Base-by-base conservation (phyloP, 805 yeast species). In the Groenewaldozyma salmanticensis region DNA sequence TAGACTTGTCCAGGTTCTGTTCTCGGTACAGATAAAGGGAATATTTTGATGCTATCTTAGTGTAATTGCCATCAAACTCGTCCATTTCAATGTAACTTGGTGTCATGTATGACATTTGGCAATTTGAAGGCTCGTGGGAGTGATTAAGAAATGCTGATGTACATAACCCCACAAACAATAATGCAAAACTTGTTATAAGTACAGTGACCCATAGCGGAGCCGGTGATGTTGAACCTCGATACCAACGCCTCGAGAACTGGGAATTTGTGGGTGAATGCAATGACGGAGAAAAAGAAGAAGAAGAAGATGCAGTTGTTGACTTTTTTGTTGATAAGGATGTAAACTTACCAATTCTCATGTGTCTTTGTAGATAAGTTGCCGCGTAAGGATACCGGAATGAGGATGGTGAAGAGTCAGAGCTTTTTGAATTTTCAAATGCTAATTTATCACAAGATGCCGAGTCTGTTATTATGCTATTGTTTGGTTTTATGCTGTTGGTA, bases 21-120 rank as follows among this genome's bases (percentile, higher is more conserved):
- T 87, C 96, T 44, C 96, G 65, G 60, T 88, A 87, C 2, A 87
- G 67, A 49, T 81, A 82, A 5, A 88, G 62, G 19, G 90, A 80
- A 59, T 87, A 87, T 53, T 87, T 88, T 27, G 79, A 67, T 1
- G 95, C 88, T 54, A 75, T 76, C 40, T 72, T 65, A 2, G 92
- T 75, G 52, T 79, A 79, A 2, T 76, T 42, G n/a, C 67, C 65
- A 59, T 86, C 92, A 55, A 88, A 83, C 2, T 79, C 83, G 47
- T 67, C 65, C 31, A 87, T 71, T 48, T 79, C 69, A 7, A 90
- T 88, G 53, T 85, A 87, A 1, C 88, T 75, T 1, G 95, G 95
- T 37, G 71, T 75, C 95, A 87, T 87, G 56, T 70, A 79, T 4
- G 85, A 79, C 45, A 77, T 64, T 31, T 77, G 64, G 57, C 96